These are phyloP conservation scores for Diversispora epigaea DNA, from an alignment of 192 early-diverging fungal species.

Conservation along the genomic window DNA sequence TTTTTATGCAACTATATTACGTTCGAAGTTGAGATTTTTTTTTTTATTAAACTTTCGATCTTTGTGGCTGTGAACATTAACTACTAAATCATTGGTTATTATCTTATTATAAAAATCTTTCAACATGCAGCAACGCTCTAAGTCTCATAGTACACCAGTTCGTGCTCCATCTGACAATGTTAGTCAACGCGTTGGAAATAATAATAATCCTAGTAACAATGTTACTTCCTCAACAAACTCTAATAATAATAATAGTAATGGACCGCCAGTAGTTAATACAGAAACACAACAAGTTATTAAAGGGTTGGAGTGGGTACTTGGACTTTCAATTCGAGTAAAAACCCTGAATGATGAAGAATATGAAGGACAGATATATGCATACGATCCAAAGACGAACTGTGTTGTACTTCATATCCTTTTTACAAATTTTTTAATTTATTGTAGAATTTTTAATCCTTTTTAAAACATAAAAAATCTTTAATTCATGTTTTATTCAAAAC, in stretches of 20 bases:
- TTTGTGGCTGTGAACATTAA: too few species aligned
- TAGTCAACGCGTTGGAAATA: conserved; percentile 8
- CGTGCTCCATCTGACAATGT: conserved; percentile 24
- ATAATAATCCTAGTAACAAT: not conserved
- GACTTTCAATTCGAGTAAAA: conserved; percentile 48
- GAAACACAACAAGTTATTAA: conserved; percentile 32
- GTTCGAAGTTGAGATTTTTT: too few species aligned
- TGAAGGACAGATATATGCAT: conserved; percentile 58
- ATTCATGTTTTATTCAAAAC: conserved; percentile 36
- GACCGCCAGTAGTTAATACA: conserved; percentile 6
- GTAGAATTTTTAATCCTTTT: conserved; percentile 31
- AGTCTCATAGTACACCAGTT: conserved; percentile 8
- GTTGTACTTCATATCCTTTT: conserved; percentile 67
- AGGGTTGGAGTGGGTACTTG: conserved; percentile 50
- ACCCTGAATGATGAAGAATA: conserved; percentile 51
- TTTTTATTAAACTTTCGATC: too few species aligned
- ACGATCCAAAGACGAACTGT: conserved; percentile 59
- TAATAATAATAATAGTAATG: conserved; percentile 21
- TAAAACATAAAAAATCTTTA: conserved; percentile 3
- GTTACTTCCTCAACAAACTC: not conserved
- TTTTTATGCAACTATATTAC: too few species aligned
- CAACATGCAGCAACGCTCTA: conserved; percentile 24
- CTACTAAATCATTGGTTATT: too few species aligned
- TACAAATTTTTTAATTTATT: too few species aligned
- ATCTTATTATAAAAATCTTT: not conserved